Evolutionary conservation across 2,329 filamentous ascomycete species (phyloP).

Genomic region (Trichophaea hybrida): DNA sequence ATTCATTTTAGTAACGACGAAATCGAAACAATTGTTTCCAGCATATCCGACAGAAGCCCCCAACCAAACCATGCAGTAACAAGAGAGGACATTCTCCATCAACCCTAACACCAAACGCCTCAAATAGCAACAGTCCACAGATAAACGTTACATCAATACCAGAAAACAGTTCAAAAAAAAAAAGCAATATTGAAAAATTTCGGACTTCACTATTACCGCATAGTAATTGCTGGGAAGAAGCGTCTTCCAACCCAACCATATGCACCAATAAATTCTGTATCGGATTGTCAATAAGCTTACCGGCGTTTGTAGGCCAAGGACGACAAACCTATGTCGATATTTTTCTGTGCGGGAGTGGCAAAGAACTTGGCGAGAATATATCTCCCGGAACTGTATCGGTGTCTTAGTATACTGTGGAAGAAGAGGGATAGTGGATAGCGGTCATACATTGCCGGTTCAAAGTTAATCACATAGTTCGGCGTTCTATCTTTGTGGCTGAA

Average conservation of each 20-base stretch:
- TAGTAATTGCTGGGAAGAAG: constrained; percentile 18
- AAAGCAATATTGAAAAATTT: neutral
- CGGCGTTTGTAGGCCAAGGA: neutral
- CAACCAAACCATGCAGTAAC: too few relatives aligned
- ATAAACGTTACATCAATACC: too few relatives aligned
- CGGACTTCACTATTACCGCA: constrained; percentile 5
- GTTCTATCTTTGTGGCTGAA: constrained; percentile 17
- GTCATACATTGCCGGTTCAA: constrained; percentile 22
- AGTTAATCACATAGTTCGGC: constrained; percentile 20
- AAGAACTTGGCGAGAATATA: constrained; percentile 24
- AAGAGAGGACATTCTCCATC: too few relatives aligned
- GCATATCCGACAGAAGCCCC: too few relatives aligned
- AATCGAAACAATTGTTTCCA: too few relatives aligned
- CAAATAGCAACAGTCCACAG: too few relatives aligned
- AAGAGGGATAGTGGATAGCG: neutral
- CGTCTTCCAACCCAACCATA: constrained; percentile 21
- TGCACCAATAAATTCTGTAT: constrained; percentile 19
- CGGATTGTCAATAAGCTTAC: neutral
- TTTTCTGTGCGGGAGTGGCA: constrained; percentile 10
- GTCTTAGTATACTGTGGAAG: constrained; percentile 4
- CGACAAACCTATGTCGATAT: constrained; percentile 18
- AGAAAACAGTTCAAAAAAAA: too few relatives aligned
- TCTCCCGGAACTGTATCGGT: constrained; percentile 13
- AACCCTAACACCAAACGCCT: too few relatives aligned
- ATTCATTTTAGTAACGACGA: too few relatives aligned